Conservation (phyloP, 208 protist genomes). For the Porcisia hertigi region DNA sequence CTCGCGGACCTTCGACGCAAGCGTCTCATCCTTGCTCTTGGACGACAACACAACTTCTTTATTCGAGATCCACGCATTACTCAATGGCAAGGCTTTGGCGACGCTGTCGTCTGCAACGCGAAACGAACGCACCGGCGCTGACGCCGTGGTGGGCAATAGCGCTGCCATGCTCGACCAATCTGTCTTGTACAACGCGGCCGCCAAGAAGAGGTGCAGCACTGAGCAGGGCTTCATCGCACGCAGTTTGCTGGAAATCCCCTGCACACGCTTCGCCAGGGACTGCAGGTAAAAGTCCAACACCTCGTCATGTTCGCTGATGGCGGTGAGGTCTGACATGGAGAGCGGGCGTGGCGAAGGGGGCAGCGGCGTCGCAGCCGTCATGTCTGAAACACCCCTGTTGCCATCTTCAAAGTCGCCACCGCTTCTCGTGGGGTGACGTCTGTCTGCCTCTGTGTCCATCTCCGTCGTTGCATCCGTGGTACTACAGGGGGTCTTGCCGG, state of each 20-base stretch:
- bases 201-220: slow-evolving; percentile 24
- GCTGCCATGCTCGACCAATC: not conserved
- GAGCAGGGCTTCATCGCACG: slow-evolving; percentile 26
- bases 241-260: slow-evolving; percentile 37
- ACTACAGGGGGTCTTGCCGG: not conserved
- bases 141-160: slow-evolving; percentile 5
- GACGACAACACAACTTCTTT: slow-evolving; percentile 12
- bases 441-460: not conserved
- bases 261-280: slow-evolving; percentile 20
- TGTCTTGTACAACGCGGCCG: not conserved
- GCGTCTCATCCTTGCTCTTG: not conserved
- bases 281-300: slow-evolving; percentile 36
- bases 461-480: not conserved
- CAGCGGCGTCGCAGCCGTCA: too few relatives aligned
- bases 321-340: slow-evolving; percentile 29
- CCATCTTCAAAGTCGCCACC: too few relatives aligned
- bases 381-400: too few relatives aligned
- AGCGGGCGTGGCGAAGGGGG: slow-evolving; percentile 8
- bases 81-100: not conserved
- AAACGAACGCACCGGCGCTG: not conserved
- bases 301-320: slow-evolving; percentile 43
- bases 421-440: too few relatives aligned
- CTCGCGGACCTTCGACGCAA: not conserved
- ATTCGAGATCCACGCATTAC: slow-evolving; percentile 16
- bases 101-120: not conserved